Conservation (phyloP, 495 filamentous ascomycete genomes). For the Aspergillus ellipticus region DNA sequence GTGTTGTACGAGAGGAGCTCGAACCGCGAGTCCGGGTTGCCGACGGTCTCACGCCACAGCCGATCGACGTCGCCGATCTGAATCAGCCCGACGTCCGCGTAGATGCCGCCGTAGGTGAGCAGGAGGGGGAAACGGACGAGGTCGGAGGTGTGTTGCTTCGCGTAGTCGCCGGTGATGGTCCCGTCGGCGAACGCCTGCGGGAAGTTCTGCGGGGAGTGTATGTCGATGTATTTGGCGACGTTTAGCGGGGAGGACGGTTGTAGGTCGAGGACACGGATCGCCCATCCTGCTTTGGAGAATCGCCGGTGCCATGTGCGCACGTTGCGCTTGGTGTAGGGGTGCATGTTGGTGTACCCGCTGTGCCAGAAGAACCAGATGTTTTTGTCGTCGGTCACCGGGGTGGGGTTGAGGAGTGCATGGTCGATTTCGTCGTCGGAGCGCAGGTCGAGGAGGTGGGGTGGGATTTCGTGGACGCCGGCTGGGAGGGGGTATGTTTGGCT, state of each 20-base stretch:
- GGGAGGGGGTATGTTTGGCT: not conserved
- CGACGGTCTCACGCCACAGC: conserved; percentile 47
- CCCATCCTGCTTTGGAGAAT: conserved; percentile 48
- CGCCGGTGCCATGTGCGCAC: conserved; percentile 55
- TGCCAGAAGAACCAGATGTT: conserved; percentile 60
- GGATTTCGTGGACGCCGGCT: not conserved
- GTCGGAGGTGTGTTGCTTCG: conserved; percentile 51
- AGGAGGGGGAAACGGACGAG: conserved; percentile 54
- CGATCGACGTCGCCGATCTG: conserved; percentile 53
- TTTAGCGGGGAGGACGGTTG: conserved; percentile 39
- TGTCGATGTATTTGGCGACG: conserved; percentile 46
- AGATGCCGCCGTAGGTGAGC: conserved; percentile 53
- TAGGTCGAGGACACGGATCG: conserved; percentile 48
- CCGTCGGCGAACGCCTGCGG: conserved; percentile 46
- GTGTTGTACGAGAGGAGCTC: conserved; percentile 46
- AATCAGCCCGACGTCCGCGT: conserved; percentile 52
- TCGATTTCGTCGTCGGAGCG: conserved; percentile 46
- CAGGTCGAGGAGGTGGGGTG: conserved; percentile 24
- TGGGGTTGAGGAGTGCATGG: conserved; percentile 36
- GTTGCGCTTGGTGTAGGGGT: conserved; percentile 51
- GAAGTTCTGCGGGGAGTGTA: conserved; percentile 37
- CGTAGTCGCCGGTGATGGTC: conserved; percentile 44
- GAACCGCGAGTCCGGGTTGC: conserved; percentile 39
- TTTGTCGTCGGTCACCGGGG: conserved; percentile 39
- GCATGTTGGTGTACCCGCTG: conserved; percentile 41